Evolutionary conservation across 139 green algal species (phyloP), one percentile per base, ranked within the genome.

Genomic region (Ulvella scutata): DNA sequence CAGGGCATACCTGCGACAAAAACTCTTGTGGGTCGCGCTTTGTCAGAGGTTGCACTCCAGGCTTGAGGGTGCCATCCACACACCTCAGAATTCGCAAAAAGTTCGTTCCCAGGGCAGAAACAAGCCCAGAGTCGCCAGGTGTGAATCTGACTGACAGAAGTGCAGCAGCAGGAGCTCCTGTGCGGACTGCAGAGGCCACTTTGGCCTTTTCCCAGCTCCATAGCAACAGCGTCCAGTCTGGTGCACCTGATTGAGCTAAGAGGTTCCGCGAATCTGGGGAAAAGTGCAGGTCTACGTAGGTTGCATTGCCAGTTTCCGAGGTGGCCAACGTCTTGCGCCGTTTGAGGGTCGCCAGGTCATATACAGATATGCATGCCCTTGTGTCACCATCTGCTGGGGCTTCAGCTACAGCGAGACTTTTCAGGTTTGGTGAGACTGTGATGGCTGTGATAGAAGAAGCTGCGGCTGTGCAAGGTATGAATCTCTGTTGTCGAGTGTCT

Each of bases 201-300:
- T 96, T 96, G 77, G 77, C 80, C 79, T 95, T 95, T 75, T 97
- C 92, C 91, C 91, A 97, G 1, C 85, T 75, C 90, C 90, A 97
- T 34, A 96, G 75, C 43, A 90, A 80, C 36, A 96, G 78, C 76
- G 89, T 93, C 85, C 89, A 97, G n/a, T 96, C 91, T 20, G 91
- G 91, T 0, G 79, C 85, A 20, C 89, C 92, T 26, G 86, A 87
- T 75, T 96, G 92, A 2, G 86, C 87, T 23, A 88, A 83, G 72
- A 97, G 79, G 73, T 88, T 82, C 77, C 90, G 90, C 6, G 86
- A 87, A 74, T 97, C 92, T 36, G 85, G 81, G 72, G 84, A 92
- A 84, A 96, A 96, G 2, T 79, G 81, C n/a, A 97, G 60, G 62
- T 80, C 88, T 17, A 90, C 87, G 79, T 94, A 95, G 60, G 4